Evolutionary conservation across 495 filamentous ascomycete genomes (phyloP).

Genomic region (Bacidia rubella): DNA sequence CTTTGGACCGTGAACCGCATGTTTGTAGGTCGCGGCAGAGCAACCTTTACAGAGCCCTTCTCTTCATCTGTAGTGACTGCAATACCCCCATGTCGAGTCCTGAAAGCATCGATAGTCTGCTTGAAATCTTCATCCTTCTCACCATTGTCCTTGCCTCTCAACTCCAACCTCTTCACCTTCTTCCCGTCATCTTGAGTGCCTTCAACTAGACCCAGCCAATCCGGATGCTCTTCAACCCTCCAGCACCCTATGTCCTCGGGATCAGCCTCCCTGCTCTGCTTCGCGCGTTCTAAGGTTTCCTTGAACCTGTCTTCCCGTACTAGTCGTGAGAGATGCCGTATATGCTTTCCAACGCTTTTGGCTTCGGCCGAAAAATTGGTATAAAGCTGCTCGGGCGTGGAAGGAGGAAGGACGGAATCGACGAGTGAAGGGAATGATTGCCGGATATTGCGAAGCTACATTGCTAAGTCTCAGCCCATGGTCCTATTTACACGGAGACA

Average conservation of each 20-base stretch:
- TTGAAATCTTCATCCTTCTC: constrained; percentile 3
- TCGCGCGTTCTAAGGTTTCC: constrained; percentile 15
- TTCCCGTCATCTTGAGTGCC: neutral
- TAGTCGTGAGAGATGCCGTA: constrained; percentile 13
- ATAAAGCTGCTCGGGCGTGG: constrained; percentile 17
- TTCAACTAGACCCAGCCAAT: constrained; percentile 16
- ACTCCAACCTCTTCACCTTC: neutral
- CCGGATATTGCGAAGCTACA: constrained; percentile 15
- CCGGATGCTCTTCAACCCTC: constrained; percentile 19
- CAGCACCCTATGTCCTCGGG: constrained; percentile 14
- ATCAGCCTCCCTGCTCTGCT: constrained; percentile 12
- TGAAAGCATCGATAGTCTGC: constrained; percentile 9
- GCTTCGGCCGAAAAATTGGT: constrained; percentile 13
- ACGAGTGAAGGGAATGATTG: constrained; percentile 16
- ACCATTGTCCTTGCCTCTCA: neutral
- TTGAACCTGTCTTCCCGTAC: constrained; percentile 8
- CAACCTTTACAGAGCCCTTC: constrained; percentile 4
- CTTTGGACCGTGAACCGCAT: constrained; percentile 8
- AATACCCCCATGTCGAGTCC: constrained; percentile 4
- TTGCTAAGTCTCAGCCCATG: neutral
- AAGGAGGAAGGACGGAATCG: constrained; percentile 14
- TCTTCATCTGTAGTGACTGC: constrained; percentile 4
- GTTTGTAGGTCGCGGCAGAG: constrained; percentile 9
- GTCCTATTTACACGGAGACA: neutral
- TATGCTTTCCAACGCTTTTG: constrained; percentile 9